Base-by-base conservation (phyloP, 352 stramenopile genomes). In the Pythium aphanidermatum region DNA sequence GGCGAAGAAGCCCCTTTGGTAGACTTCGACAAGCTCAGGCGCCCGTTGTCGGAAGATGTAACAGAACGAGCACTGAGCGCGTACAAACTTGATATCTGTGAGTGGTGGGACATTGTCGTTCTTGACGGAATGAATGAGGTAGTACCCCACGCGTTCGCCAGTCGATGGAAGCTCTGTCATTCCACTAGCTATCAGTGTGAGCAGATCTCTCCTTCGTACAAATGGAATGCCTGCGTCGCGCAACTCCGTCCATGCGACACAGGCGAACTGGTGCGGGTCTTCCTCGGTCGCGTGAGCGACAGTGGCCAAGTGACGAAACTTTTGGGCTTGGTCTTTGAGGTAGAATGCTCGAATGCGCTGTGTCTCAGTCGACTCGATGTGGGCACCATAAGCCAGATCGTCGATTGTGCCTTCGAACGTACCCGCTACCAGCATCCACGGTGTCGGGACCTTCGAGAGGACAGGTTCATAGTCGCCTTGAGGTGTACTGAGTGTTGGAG, bases 101-200 rank as follows among this genome's bases (percentile, higher is more conserved):
- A 16, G 36, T 9, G 17, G 7, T 11, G n/a, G n/a, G n/a, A n/a
- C n/a, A n/a, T n/a, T n/a, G n/a, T n/a, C n/a, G n/a, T n/a, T n/a
- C n/a, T n/a, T n/a, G n/a, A 52, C 33, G 5, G 45, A 52, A 25
- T 52, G 45, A 8, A 45, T 41, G 16, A 52, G 8, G 23, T 52
- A 44, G 34, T 45, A 52, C 14, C 45, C 45, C 7, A 52, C 23
- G 31, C 32, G 32, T 21, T 52, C 45, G 13, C 34, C 45, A 36
- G 8, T n/a, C 14, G 5, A 13, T 19, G 38, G 10, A 13, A 23
- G 12, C 11, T 12, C 6, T 6, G 32, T 46, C 6, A 17, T 26
- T 11, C 38, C 38, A 6, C 12, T 46, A 8, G 38, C 21, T 21
- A 25, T 16, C 21, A 46, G 21, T 14, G 16, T 31, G 12, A 33